Evolutionary conservation across 495 filamentous ascomycete species (phyloP), one percentile per base, ranked within the genome.

Genomic region (Rostrohypoxylon terebratum): DNA sequence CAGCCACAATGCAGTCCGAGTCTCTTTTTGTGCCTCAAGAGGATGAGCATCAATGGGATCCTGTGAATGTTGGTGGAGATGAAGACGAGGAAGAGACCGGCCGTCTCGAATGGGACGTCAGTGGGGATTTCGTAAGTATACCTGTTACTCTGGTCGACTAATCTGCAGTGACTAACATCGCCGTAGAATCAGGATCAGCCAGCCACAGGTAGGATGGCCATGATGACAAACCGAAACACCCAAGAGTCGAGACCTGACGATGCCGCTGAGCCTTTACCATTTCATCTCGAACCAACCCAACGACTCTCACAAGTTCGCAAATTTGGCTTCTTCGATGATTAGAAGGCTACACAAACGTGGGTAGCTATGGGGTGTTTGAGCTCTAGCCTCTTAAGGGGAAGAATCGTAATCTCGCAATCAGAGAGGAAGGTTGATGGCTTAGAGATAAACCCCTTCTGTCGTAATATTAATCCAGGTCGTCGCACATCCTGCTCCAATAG

Each of bases 11-110:
- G 36, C 84, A 88, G 44, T 87, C 88, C 8, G 89, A 95, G 33
- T 92, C 91, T 55, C 85, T 97, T 2, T 97, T 97, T 72, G 87
- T 97, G 20, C 86, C 88, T 14, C 86, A 86, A 40, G 87, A 87
- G 9, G 91, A 93, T 65, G 92, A 95, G 70, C 90, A 94, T 70
- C 83, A 86, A 72, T 98, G 94, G 94, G 93, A 96, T 78, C 94
- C 94, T 2, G 84, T 89, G 38, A 89, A 92, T 60, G 87, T 90
- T 18, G 89, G 92, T 16, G 90, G 90, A 59, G 87, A 88, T 4
- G 85, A 90, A 23, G 90, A 93, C 45, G 93, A 92, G 64, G 90
- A 74, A 53, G 80, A 81, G n/a, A 77, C 77, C 45, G 78, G 75
- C 5, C 77, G 88, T 55, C 83, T 97, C 33, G 90, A 90, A 31